A percentile compares a stretch with the other conserved stretches of the same genome.
Conservation (phyloP, 2,329 filamentous ascomycete genomes). For the Epichloe typhina region DNA sequence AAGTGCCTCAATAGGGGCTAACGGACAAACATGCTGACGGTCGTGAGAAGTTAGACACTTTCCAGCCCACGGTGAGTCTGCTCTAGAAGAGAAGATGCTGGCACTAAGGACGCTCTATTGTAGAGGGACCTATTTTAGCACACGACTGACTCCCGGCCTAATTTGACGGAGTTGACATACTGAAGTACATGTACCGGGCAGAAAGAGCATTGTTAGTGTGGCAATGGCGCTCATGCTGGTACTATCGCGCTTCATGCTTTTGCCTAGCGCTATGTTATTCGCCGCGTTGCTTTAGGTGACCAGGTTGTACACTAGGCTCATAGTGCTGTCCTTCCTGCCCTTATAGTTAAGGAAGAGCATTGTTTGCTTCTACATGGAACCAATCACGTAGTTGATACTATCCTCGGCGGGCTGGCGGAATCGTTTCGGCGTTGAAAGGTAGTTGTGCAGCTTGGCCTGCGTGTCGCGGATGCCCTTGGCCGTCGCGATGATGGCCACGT, state of each 20-base stretch:
- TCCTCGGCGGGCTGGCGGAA: background rate
- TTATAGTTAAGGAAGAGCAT: background rate
- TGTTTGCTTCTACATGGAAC: background rate
- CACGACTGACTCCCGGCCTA: no score
- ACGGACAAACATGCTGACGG: no score
- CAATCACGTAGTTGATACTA: no score
- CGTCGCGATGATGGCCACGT: background rate
- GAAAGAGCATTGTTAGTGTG: background rate
- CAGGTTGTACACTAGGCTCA: background rate
- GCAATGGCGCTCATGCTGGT: background rate
- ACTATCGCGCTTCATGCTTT: background rate
- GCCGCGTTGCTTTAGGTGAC: background rate
- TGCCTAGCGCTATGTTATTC: background rate
- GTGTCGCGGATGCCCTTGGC: background rate
- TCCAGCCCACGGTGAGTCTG: no score
- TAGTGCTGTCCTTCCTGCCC: background rate
- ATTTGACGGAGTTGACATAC: background rate
- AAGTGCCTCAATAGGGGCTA: no score
- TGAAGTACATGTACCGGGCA: background rate
- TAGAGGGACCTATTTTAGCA: no score
- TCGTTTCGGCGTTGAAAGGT: background rate
- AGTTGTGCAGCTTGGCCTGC: background rate
- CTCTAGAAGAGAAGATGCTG: no score
- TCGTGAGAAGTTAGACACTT: no score
- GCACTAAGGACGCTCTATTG: no score